A percentile compares a stretch with the other conserved stretches of the same genome.
phyloP scores from a whole-genome alignment of 345 rosid genomes.

The Sonneratia caseolaris region DNA sequence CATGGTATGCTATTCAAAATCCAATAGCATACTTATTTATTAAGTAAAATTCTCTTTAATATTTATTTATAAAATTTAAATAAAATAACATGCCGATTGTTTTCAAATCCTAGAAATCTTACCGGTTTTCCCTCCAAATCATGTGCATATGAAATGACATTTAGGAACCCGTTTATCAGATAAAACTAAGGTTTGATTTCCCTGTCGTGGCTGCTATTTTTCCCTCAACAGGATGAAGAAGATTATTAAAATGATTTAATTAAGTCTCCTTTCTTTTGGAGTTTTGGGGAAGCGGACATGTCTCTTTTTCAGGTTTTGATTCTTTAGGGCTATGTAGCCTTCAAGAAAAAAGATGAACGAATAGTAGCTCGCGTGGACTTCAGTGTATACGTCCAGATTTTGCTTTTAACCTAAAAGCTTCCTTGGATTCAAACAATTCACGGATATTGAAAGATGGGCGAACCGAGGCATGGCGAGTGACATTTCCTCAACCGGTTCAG shows the following conservation, averaged over 20 bases:
- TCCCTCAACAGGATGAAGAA: background rate
- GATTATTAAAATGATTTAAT: background rate
- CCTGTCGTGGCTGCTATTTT: background rate
- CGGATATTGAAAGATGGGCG: background rate
- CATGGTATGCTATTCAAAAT: no score
- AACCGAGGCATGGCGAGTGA: background rate
- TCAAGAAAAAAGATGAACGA: conserved; percentile 3
- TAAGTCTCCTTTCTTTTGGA: background rate
- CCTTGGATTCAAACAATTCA: conserved; percentile 8
- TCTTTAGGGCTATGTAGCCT: background rate
- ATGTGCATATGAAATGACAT: no score
- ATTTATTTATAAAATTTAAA: no score
- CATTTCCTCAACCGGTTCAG: no score
- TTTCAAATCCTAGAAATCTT: no score
- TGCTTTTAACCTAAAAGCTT: conserved; percentile 42
- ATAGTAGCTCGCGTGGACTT: conserved; percentile 43
- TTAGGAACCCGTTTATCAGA: no score
- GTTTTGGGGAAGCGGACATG: background rate
- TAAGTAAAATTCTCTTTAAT: no score
- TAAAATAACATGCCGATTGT: no score
- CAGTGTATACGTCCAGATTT: conserved; percentile 30
- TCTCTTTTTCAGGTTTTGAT: conserved; percentile 6
- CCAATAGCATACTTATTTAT: no score
- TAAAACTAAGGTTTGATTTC: background rate
- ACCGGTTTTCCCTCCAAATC: no score